Conservation (phyloP, 2,329 filamentous ascomycete genomes). For the Sarocladium strictum region DNA sequence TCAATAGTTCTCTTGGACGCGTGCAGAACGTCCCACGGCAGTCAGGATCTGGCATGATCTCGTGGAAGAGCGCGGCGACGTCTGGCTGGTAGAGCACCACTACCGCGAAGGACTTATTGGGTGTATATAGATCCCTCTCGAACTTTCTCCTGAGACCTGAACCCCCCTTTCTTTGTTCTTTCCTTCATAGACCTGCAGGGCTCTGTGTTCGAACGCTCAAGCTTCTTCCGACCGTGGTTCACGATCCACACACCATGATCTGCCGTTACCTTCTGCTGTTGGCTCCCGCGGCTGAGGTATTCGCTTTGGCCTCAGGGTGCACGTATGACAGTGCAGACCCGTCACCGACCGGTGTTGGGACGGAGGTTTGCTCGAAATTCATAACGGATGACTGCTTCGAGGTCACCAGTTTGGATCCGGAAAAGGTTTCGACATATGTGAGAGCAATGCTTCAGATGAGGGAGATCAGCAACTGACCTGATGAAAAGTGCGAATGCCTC, state of each 20-base stretch:
- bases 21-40: not conserved
- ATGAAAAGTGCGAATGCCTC: constrained; percentile 22
- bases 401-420: constrained; percentile 8
- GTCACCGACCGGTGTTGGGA: not conserved
- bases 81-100: too few species aligned
- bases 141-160: not conserved
- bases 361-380: constrained; percentile 8
- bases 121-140: not conserved
- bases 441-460: not conserved
- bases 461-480: not conserved
- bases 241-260: not conserved
- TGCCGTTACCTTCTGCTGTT: not conserved
- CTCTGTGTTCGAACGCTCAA: not conserved
- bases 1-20: not conserved
- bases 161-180: not conserved
- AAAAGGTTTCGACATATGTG: constrained; percentile 10
- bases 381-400: constrained; percentile 4
- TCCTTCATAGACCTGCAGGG: not conserved
- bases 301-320: not conserved
- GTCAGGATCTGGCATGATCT: not conserved
- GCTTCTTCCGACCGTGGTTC: not conserved
- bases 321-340: constrained; percentile 6
- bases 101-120: too few species aligned
- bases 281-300: not conserved
- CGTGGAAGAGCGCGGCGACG: not conserved